These are phyloP conservation scores for Onygena corvina DNA, from an alignment of 2,329 filamentous ascomycete genomes.

Conservation along the genomic window DNA sequence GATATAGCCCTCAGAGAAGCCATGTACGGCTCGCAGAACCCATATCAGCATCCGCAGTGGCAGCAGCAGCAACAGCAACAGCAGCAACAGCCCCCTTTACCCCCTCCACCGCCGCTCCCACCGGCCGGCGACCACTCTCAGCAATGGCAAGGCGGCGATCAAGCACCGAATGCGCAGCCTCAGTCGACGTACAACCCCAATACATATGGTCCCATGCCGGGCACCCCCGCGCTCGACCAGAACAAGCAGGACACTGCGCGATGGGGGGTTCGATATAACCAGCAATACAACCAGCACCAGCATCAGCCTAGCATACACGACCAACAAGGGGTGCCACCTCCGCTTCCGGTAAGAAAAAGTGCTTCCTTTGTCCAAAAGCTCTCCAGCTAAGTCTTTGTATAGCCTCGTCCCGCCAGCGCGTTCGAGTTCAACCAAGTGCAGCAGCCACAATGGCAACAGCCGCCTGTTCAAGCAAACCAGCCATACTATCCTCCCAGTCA, in stretches of 20 bases:
- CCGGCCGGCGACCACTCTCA: slow-evolving; percentile 18
- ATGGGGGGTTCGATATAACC: slow-evolving; percentile 36
- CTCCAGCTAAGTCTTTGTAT: slow-evolving; percentile 3
- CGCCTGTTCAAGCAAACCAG: slow-evolving; percentile 10
- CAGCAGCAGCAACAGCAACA: slow-evolving; percentile 17
- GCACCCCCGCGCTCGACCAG: slow-evolving; percentile 8
- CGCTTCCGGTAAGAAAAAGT: slow-evolving; percentile 26
- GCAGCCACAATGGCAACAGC: slow-evolving; percentile 2
- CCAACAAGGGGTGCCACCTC: slow-evolving; percentile 22
- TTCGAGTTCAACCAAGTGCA: slow-evolving; percentile 19
- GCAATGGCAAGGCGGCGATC: slow-evolving; percentile 32
- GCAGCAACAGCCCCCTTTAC: slow-evolving; percentile 10
- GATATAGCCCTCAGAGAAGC: slow-evolving; percentile 2
- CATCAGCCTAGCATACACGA: slow-evolving; percentile 11
- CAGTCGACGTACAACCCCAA: slow-evolving; percentile 24
- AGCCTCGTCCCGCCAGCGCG: slow-evolving; percentile 30
- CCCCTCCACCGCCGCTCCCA: slow-evolving; percentile 16
- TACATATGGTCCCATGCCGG: slow-evolving; percentile 27
- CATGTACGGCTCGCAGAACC: slow-evolving; percentile 27
- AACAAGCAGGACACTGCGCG: slow-evolving; percentile 23
- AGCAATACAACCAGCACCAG: slow-evolving; percentile 11
- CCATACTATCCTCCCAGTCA: slow-evolving; percentile 14
- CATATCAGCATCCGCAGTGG: slow-evolving; percentile 30
- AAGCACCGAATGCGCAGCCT: slow-evolving; percentile 13
- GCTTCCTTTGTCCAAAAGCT: not conserved